Evolutionary conservation across 495 filamentous ascomycete genomes (phyloP).

Genomic region (Daldinia caldariorum): DNA sequence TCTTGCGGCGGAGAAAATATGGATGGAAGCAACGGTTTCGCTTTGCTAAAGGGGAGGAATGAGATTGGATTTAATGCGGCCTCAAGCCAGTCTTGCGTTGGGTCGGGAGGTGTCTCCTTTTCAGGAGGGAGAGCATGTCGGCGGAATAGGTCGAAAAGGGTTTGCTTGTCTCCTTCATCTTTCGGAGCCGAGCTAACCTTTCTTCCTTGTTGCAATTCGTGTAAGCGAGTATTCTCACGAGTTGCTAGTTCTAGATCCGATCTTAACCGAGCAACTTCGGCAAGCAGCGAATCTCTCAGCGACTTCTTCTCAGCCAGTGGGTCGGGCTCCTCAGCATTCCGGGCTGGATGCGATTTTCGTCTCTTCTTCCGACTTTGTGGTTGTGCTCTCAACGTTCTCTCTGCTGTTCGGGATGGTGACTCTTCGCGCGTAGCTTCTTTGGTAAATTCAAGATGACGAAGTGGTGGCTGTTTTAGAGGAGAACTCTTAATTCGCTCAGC

Average conservation of each 20-base stretch:
- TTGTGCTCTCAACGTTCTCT: constrained; percentile 23
- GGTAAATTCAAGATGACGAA: constrained; percentile 32
- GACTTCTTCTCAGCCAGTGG: constrained; percentile 54
- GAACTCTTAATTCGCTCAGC: constrained; percentile 56
- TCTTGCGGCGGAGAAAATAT: constrained; percentile 21
- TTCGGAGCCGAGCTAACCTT: constrained; percentile 9
- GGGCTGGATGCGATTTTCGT: constrained; percentile 43
- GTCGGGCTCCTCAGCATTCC: constrained; percentile 51
- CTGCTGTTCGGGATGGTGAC: constrained; percentile 19
- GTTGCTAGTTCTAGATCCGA: constrained; percentile 50
- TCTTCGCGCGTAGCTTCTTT: constrained; percentile 12
- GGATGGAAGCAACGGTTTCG: constrained; percentile 27
- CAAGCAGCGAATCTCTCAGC: constrained; percentile 50
- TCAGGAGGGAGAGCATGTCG: constrained; percentile 53
- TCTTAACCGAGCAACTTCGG: constrained; percentile 51
- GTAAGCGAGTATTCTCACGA: constrained; percentile 54
- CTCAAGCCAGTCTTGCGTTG: constrained; percentile 48
- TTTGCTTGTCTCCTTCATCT: constrained; percentile 42
- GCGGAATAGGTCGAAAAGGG: constrained; percentile 51
- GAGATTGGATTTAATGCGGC: constrained; percentile 57
- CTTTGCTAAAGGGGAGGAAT: constrained; percentile 61
- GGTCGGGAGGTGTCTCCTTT: constrained; percentile 39
- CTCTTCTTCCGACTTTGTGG: constrained; percentile 38
- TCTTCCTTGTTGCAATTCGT: constrained; percentile 40
- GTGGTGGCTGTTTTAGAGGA: constrained; percentile 57